These are phyloP conservation scores for Fusarium annulatum DNA, from an alignment of 2,329 filamentous ascomycete species.

Conservation along the genomic window DNA sequence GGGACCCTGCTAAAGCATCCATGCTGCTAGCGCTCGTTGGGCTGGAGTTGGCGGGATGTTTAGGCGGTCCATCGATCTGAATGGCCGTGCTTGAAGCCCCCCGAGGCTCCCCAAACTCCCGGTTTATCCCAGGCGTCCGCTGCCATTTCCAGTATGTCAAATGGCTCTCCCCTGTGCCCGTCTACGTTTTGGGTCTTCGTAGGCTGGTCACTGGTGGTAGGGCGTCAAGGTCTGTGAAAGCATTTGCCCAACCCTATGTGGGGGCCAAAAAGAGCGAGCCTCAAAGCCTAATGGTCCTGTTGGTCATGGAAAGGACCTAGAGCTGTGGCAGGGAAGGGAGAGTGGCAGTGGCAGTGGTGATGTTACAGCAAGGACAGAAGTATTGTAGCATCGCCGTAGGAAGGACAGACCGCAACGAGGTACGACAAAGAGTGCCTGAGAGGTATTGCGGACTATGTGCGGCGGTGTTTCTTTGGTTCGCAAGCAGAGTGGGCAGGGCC, in stretches of 20 bases:
- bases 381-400: slow-evolving; percentile 20
- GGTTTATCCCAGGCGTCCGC: slow-evolving; percentile 29
- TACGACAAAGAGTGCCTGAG: slow-evolving; percentile 12
- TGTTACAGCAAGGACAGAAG: slow-evolving; percentile 22
- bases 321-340: slow-evolving; percentile 21
- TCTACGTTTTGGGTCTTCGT: slow-evolving; percentile 13
- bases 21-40: slow-evolving; percentile 37
- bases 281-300: slow-evolving; percentile 21
- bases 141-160: slow-evolving; percentile 31
- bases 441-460: not conserved
- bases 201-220: slow-evolving; percentile 21
- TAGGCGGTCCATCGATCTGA: slow-evolving; percentile 30
- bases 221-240: slow-evolving; percentile 34
- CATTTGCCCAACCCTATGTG: slow-evolving; percentile 38
- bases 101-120: slow-evolving; percentile 24
- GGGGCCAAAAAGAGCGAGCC: slow-evolving; percentile 35
- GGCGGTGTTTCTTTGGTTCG: not conserved
- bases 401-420: slow-evolving; percentile 15
- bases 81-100: slow-evolving; percentile 14
- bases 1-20: slow-evolving; percentile 28
- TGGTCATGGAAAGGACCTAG: slow-evolving; percentile 38
- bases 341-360: slow-evolving; percentile 7
- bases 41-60: slow-evolving; percentile 38
- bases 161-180: slow-evolving; percentile 12
- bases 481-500: slow-evolving; percentile 16